Evolutionary conservation across 192 early-diverging fungal genomes (phyloP).

Genomic region (Rhizophagus prolifer): DNA sequence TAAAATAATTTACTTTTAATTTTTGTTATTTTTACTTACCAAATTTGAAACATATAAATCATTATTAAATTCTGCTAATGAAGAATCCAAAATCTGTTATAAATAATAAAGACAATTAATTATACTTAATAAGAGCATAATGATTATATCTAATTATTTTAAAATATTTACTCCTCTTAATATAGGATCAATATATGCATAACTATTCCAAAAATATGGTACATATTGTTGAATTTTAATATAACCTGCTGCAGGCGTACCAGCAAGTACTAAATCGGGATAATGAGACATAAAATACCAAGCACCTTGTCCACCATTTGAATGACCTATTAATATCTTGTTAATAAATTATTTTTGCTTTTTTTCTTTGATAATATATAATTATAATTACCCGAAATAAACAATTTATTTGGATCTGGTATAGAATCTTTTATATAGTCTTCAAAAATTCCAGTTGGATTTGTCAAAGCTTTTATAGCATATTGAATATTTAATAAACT

Average conservation of each 20-base stretch:
- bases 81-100: constrained; percentile 61
- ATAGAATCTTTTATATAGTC: constrained; percentile 26
- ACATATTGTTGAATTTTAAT: constrained; percentile 75
- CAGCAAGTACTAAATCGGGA: constrained; percentile 69
- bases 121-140: not conserved
- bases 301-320: constrained; percentile 79
- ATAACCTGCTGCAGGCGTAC: constrained; percentile 70
- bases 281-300: constrained; percentile 71
- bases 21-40: constrained; percentile 34
- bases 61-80: constrained; percentile 73
- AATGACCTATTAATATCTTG: constrained; percentile 53
- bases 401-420: constrained; percentile 47
- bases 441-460: constrained; percentile 50
- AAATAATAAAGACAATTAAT: not conserved
- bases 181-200: constrained; percentile 62
- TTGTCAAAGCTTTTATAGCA: constrained; percentile 51
- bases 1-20: not conserved
- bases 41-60: constrained; percentile 70
- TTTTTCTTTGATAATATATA: not conserved
- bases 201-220: constrained; percentile 63
- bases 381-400: constrained; percentile 49
- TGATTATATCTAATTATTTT: not conserved
- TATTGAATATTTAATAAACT: constrained; percentile 59
- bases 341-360: not conserved
- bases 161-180: constrained; percentile 53